A percentile compares a stretch with the other conserved stretches of the same genome.
Conservation (phyloP, 2,329 filamentous ascomycete species). For the Sporothrix brasiliensis region DNA sequence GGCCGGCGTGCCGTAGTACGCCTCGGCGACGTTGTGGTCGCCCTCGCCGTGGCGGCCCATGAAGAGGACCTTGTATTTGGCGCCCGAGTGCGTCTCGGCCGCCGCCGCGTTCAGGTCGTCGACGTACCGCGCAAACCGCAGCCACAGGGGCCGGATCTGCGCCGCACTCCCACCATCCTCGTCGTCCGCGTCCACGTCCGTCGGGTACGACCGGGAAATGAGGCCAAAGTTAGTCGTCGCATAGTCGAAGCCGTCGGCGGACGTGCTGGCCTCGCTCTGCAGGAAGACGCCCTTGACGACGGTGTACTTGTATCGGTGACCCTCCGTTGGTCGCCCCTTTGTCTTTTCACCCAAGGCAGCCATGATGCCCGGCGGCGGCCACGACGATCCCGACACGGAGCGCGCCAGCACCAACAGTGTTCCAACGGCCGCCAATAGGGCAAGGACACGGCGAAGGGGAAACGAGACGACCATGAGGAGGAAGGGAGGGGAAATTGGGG, state of each 20-base stretch:
- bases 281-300: slow-evolving; percentile 24
- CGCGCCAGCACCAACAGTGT: not conserved
- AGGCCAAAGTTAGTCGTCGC: slow-evolving; percentile 25
- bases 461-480: slow-evolving; percentile 3
- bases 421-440: not conserved
- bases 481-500: not conserved
- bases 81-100: not conserved
- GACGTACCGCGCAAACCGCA: slow-evolving; percentile 24
- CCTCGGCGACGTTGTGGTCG: slow-evolving; percentile 64
- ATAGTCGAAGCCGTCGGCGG: slow-evolving; percentile 25
- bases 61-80: slow-evolving; percentile 66
- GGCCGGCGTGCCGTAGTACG: slow-evolving; percentile 66
- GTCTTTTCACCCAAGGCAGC: not conserved
- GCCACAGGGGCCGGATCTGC: slow-evolving; percentile 19
- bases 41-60: slow-evolving; percentile 73
- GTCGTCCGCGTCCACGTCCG: not conserved
- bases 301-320: not conserved
- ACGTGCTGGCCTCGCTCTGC: slow-evolving; percentile 25
- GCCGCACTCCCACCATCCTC: not conserved
- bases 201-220: slow-evolving; percentile 25
- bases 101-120: slow-evolving; percentile 17
- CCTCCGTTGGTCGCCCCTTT: too few species aligned
- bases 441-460: slow-evolving; percentile 5
- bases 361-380: not conserved
- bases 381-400: not conserved